Percentiles rank a stretch among this genome's conserved stretches.
Evolutionary conservation across 192 early-diverging fungal genomes (phyloP).

Genomic region (Chytriomyces sp.): DNA sequence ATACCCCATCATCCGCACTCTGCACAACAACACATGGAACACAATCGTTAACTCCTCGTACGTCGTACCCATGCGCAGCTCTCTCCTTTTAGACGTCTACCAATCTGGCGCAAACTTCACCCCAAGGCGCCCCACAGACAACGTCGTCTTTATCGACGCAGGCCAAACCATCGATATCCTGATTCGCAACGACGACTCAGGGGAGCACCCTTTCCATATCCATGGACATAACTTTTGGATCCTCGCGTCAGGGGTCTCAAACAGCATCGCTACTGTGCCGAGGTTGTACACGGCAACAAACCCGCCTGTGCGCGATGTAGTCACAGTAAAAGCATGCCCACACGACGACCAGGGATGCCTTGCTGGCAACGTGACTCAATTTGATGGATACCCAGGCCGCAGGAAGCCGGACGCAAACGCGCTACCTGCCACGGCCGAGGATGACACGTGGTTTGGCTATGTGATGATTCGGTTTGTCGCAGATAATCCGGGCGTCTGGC

Average conservation of each 20-base stretch:
- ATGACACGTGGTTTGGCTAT: conserved; percentile 45
- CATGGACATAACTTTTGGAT: conserved; percentile 77
- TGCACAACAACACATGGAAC: no score
- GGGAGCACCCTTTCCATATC: conserved; percentile 71
- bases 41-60: conserved; percentile 22
- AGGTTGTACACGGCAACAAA: background rate
- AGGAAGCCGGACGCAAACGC: background rate
- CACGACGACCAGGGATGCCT: background rate
- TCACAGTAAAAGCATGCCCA: conserved; percentile 20
- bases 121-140: conserved; percentile 59
- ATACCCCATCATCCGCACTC: background rate
- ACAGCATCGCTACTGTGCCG: background rate
- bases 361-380: background rate
- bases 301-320: conserved; percentile 10
- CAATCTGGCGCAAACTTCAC: background rate
- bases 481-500: conserved; percentile 81
- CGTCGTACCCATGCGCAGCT: no score
- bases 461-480: conserved; percentile 73
- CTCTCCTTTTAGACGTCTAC: conserved; percentile 17
- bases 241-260: conserved; percentile 57
- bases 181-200: conserved; percentile 67
- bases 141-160: conserved; percentile 56
- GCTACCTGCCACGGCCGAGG: background rate
- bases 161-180: conserved; percentile 66
- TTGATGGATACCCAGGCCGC: background rate